Base-by-base conservation (phyloP, 2,329 filamentous ascomycete genomes). In the Fusarium xyrophilum region DNA sequence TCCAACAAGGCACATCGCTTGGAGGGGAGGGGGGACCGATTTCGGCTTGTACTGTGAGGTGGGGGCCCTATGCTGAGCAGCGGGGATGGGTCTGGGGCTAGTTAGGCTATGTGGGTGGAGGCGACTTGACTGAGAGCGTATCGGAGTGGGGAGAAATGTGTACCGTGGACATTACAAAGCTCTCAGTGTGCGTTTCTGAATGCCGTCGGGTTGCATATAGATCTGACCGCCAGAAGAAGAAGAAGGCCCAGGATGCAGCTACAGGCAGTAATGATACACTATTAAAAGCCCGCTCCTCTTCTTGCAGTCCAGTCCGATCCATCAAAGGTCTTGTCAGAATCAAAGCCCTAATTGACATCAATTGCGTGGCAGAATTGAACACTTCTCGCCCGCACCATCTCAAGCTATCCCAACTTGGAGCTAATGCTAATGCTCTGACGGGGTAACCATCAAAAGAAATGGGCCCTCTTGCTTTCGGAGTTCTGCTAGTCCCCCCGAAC, bases 1-100 rank as follows among this genome's bases (percentile, higher is more conserved):
- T 53, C 63, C 23, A 48, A 56, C 23, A 48, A 56, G 51, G 59
- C 19, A 56, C 50, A 28, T 59, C 55, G 47, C 48, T 59, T 53
- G 53, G 69, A 56, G 33, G 33, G 32, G 33, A 58, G 56, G 56
- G 64, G 33, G 36, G 35, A 73, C 72, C 72, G 72, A 74, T 73
- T 54, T 74, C 72, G 72, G 72, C 72, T 69, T 68, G 68, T 56
- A 56, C 63, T 56, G 64, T 60, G 46, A 51, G 59, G 67, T 71
- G 71, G 68, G 65, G 60, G 27, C 33, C 39, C 21, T 53, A 67
- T 50, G 55, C 55, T 63, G 60, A 70, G 53, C 54, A 57, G 66
- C 63, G 67, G 67, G 67, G 67, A 63, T 44, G 27, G 53, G 60
- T 67, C 70, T 67, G 58, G 63, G 67, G 64, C n/a, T n/a, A n/a